Conservation (phyloP, 768 basidiomycete species). For the Amanita inopinata region DNA sequence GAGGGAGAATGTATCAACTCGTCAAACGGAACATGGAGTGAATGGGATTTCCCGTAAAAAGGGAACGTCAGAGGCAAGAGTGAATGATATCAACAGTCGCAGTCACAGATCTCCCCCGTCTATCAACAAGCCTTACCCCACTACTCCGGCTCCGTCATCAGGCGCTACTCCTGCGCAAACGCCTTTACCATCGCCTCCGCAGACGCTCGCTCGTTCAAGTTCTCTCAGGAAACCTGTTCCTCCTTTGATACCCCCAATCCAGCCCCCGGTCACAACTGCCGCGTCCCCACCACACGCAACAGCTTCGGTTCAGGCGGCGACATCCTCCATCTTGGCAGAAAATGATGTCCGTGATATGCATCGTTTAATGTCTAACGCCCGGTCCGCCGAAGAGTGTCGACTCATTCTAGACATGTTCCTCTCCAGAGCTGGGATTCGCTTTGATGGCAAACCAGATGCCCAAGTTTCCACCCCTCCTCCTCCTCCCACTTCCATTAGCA, state of each 20-base stretch:
- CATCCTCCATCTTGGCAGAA: conserved; percentile 31
- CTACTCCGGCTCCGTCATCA: conserved; percentile 4
- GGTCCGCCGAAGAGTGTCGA: conserved; percentile 74
- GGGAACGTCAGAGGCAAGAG: background rate
- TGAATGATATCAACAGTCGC: background rate
- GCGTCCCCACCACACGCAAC: conserved; percentile 11
- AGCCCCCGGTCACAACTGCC: conserved; percentile 2
- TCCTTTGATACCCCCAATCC: conserved; percentile 6
- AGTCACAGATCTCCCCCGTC: background rate
- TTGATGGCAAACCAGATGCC: conserved; percentile 19
- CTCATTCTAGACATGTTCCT: conserved; percentile 79
- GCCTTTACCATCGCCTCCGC: conserved; percentile 1
- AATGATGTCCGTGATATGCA: conserved; percentile 58
- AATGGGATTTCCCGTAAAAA: background rate
- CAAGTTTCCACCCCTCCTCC: conserved; percentile 24
- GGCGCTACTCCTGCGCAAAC: background rate
- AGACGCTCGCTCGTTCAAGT: conserved; percentile 2
- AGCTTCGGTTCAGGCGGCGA: conserved; percentile 18
- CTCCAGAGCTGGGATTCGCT: conserved; percentile 41
- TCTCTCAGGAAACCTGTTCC: conserved; percentile 14
- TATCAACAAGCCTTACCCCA: background rate
- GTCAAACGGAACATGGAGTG: background rate
- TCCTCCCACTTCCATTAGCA: conserved; percentile 25
- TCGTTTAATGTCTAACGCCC: conserved; percentile 54
- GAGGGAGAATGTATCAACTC: conserved; percentile 2